phyloP scores from a whole-genome alignment of 805 yeast species.

The Blastobotrys parvus region DNA sequence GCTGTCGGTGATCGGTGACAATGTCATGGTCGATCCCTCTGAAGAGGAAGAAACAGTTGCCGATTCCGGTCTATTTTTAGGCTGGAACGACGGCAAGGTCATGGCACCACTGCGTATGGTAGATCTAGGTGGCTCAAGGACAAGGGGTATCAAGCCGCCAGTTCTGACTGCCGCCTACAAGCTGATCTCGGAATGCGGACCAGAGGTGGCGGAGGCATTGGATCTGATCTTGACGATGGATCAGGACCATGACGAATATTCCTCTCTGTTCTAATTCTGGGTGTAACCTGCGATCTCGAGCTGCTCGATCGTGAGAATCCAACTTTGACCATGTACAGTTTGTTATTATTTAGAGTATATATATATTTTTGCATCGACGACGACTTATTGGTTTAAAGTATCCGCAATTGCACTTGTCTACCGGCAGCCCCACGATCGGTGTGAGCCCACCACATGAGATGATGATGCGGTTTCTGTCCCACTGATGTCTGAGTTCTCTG shows the following conservation, averaged over 20 bases:
- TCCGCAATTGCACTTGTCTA: no score
- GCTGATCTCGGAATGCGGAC: conserved; percentile 54
- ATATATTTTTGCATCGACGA: no score
- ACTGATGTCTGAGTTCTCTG: no score
- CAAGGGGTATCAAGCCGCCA: conserved; percentile 16
- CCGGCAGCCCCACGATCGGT: no score
- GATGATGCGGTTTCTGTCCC: no score
- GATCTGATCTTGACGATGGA: conserved; percentile 10
- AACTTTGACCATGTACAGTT: no score
- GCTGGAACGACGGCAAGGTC: conserved; percentile 61
- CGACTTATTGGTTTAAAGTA: background rate
- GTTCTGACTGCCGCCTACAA: conserved; percentile 45
- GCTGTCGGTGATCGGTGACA: conserved; percentile 65
- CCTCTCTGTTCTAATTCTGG: background rate
- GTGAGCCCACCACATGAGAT: no score
- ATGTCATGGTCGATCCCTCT: conserved; percentile 74
- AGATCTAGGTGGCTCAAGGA: conserved; percentile 40
- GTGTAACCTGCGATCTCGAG: background rate
- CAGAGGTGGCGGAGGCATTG: conserved; percentile 50
- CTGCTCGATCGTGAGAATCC: background rate
- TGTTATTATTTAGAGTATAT: no score
- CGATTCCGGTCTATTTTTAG: conserved; percentile 71
- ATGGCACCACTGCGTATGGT: conserved; percentile 66
- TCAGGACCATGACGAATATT: background rate
- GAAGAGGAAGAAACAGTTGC: conserved; percentile 81